Base-by-base conservation (phyloP, 176 grass and related monocot genomes). In the Ananas comosus region DNA sequence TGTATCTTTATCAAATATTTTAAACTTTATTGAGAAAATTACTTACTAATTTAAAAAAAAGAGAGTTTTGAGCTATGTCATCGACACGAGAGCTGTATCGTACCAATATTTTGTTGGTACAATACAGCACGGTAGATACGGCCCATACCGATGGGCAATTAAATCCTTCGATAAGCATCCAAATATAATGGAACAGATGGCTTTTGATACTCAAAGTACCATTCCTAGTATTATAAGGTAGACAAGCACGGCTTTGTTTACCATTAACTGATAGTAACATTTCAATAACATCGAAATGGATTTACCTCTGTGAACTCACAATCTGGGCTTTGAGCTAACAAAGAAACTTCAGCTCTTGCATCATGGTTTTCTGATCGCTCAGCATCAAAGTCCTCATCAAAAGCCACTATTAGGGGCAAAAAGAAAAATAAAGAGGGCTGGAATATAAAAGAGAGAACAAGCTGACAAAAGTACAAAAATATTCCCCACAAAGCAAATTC, bases 321-420 rank as follows among this genome's bases (percentile, higher is more conserved):
- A 77, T 96, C 88, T 83, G 92, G 92, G 82, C 88, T 96, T 79
- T 96, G 88, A 12, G 81, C 83, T 84, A 96, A 72, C 78, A 96
- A 82, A 42, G 92, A 96, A 76, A 91, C 88, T 76, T 96, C 92
- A 65, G 85, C 77, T 82, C 70, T 86, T 66, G 88, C 88, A 69
- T 91, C 92, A 69, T 89, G 79, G 65, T 96, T 96, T 85, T 96
- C 88, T 51, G 86, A 89, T 66, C 91, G 86, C 71, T 96, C 92
- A 66, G 85, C 83, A 87, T 91, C 92, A 71, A 96, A 96, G 89
- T 96, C 92, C 72, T 96, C 92, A 63, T 96, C 92, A 68, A 96
- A 96, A 58, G 92, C 92, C 85, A 91, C 92, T 96, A 52, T 69
- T 77, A 42, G 33, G 33, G 33, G 33, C 5, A 7, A 6, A 3